phyloP scores from a whole-genome alignment of 441 rosid species.

The Syzygium malaccense region DNA sequence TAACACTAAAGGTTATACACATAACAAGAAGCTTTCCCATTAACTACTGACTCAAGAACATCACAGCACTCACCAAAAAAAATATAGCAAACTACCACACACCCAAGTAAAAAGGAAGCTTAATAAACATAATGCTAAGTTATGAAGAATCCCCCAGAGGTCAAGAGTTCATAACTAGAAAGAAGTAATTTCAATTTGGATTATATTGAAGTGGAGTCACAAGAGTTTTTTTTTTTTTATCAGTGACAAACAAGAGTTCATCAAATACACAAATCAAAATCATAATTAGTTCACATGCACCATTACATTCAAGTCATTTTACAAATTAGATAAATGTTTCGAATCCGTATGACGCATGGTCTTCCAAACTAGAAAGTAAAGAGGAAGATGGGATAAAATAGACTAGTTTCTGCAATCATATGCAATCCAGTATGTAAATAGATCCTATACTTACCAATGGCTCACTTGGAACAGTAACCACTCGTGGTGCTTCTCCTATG shows the following conservation, averaged over 20 bases:
- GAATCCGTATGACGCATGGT: background rate
- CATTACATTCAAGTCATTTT: background rate
- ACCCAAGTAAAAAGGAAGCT: background rate
- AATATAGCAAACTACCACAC: background rate
- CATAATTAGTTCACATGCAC: background rate
- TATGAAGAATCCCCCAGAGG: background rate
- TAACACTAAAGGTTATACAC: background rate
- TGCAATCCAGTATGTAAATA: background rate
- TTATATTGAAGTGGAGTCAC: background rate
- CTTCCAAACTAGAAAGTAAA: background rate
- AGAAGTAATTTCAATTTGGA: background rate
- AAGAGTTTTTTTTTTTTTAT: background rate
- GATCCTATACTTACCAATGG: slow-evolving; percentile 61
- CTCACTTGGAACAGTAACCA: slow-evolving; percentile 67
- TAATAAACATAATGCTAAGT: background rate
- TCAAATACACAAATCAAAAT: background rate
- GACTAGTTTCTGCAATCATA: background rate
- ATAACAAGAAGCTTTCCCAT: background rate
- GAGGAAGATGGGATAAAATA: background rate
- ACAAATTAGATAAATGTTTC: background rate
- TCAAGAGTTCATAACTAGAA: background rate
- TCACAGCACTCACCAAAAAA: background rate
- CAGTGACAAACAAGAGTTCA: background rate
- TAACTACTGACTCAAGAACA: background rate
- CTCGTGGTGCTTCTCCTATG: slow-evolving; percentile 90